These are phyloP conservation scores for Sporothrix brunneoviolacea DNA, from an alignment of 2,329 filamentous ascomycete genomes.

Conservation along the genomic window DNA sequence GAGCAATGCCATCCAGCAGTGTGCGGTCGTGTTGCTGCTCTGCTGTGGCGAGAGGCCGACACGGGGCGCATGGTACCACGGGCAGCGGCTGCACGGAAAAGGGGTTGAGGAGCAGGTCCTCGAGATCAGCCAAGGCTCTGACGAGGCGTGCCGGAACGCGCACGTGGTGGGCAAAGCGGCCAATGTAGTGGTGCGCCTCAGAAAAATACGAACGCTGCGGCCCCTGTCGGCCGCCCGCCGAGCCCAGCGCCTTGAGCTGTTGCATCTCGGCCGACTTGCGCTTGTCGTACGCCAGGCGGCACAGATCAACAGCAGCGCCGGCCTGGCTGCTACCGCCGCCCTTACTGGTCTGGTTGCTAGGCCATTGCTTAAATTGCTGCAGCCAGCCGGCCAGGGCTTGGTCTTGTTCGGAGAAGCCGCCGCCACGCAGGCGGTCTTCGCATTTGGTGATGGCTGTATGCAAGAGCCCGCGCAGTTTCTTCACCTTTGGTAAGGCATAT, in stretches of 20 bases:
- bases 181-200: slow-evolving; percentile 34
- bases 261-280: slow-evolving; percentile 18
- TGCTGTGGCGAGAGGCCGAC: neutral
- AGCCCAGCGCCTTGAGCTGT: neutral
- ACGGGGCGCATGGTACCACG: slow-evolving; percentile 9
- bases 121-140: slow-evolving; percentile 25
- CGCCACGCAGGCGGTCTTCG: slow-evolving; percentile 17
- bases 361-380: neutral
- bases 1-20: neutral
- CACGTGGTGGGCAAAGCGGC: slow-evolving; percentile 38
- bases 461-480: neutral
- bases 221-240: no score
- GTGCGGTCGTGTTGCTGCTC: neutral
- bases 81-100: slow-evolving; percentile 24
- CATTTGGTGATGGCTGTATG: slow-evolving; percentile 15
- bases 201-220: slow-evolving; percentile 21
- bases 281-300: slow-evolving; percentile 5
- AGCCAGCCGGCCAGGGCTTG: slow-evolving; percentile 10
- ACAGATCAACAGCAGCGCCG: neutral
- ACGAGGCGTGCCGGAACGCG: slow-evolving; percentile 34
- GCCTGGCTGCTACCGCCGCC: neutral
- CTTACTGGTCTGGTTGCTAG: neutral
- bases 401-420: neutral
- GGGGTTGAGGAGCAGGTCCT: slow-evolving; percentile 25
- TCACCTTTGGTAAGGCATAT: slow-evolving; percentile 1